Base-by-base conservation (phyloP, 768 basidiomycete species). In the Amanita thiersii region DNA sequence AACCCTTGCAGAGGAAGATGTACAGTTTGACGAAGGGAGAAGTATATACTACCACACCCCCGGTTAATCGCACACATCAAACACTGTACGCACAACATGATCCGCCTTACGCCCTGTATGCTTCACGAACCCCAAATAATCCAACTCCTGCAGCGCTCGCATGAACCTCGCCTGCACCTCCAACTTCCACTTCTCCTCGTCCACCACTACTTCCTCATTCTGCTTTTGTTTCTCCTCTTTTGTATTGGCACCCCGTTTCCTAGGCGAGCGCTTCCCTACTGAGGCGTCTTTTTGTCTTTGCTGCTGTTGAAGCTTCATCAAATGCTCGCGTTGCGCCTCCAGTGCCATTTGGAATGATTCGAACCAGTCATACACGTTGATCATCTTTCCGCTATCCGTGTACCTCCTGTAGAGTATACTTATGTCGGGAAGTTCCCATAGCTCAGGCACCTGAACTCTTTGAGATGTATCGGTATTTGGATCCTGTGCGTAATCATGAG, bases 361-460 rank as follows among this genome's bases (percentile, higher is more conserved):
- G 52, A 79, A 89, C 89, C 87, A 90, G 57, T 92, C 89, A 55
- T 85, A 89, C 2, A 88, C 72, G 53, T 91, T 91, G 59, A 91
- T 77, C 75, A 84, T 73, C 61, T 72, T 80, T 33, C 85, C 86
- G 35, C 83, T 82, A 51, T 88, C 81, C 31, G 81, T 66, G 59
- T 88, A 91, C 15, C 86, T 70, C 35, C 64, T 65, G 63, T 90
- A 86, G 10, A 90, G 63, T 44, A 90, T 83, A 50, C 75, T 80
- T 1, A 76, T 80, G 50, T 91, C 88, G 0, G 86, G 81, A 30
- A 84, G 68, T 34, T 72, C 65, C 65, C 68, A 73, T 4, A 79
- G 20, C 23, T 30, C 37, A 12, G 39, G 28, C 40, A 47, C 45
- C 23, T 18, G 4, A 23, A 12, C 40, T 32, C 20, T 29, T 20